phyloP scores from a whole-genome alignment of 2,329 filamentous ascomycete genomes.

The Botrytis byssoidea region DNA sequence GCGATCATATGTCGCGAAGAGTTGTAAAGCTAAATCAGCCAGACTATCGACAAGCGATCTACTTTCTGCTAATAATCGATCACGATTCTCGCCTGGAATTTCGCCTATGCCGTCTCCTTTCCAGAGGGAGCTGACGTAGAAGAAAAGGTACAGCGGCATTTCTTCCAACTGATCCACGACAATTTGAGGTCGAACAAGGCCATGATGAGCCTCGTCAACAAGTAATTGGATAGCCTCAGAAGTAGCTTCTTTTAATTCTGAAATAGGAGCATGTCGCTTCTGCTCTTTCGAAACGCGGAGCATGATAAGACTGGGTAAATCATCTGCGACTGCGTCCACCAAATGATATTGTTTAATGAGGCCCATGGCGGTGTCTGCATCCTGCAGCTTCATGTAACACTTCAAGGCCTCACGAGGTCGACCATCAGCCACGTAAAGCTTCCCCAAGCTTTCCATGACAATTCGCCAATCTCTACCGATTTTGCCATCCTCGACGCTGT shows the following conservation, averaged over 20 bases:
- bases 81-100: slow-evolving; percentile 52
- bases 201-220: slow-evolving; percentile 87
- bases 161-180: slow-evolving; percentile 77
- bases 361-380: slow-evolving; percentile 84
- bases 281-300: slow-evolving; percentile 77
- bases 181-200: slow-evolving; percentile 72
- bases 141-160: slow-evolving; percentile 77
- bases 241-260: slow-evolving; percentile 76
- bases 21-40: slow-evolving; percentile 78
- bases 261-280: slow-evolving; percentile 60
- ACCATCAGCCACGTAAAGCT: slow-evolving; percentile 77
- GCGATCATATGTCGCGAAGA: slow-evolving; percentile 84
- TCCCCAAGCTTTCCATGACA: slow-evolving; percentile 82
- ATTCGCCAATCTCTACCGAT: slow-evolving; percentile 81
- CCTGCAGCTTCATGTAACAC: slow-evolving; percentile 86
- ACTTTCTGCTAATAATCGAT: slow-evolving; percentile 58
- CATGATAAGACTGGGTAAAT: slow-evolving; percentile 84
- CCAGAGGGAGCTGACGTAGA: slow-evolving; percentile 89
- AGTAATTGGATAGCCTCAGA: slow-evolving; percentile 82
- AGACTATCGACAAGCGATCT: slow-evolving; percentile 77
- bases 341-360: slow-evolving; percentile 86
- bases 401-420: slow-evolving; percentile 80
- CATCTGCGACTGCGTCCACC: slow-evolving; percentile 83
- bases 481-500: slow-evolving; percentile 71
- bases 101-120: slow-evolving; percentile 64